Conservation (phyloP, 805 yeast species). For the Wickerhamiella spandovensis region DNA sequence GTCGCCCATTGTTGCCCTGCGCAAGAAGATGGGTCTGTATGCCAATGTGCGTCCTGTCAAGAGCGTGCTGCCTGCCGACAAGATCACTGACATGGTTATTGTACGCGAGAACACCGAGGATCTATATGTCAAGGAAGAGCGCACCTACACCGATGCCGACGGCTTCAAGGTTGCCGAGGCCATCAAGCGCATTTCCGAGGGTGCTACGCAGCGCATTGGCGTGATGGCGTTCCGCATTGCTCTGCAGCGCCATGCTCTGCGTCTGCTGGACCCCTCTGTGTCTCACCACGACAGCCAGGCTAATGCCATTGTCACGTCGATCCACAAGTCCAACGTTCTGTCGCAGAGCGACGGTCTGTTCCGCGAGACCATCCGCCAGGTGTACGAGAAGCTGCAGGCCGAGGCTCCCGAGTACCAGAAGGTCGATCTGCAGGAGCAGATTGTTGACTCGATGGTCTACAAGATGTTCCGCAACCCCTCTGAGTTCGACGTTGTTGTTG, state of each 20-base stretch:
- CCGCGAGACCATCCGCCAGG: constrained; percentile 68
- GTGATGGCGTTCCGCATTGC: constrained; percentile 89
- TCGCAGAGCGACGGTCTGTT: constrained; percentile 89
- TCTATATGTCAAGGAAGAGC: constrained; percentile 89
- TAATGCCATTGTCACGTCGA: constrained; percentile 72
- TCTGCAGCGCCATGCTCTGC: constrained; percentile 69
- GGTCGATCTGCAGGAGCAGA: constrained; percentile 78
- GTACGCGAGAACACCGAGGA: constrained; percentile 99
- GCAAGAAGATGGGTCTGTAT: constrained; percentile 86
- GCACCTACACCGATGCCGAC: constrained; percentile 53
- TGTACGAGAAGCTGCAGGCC: constrained; percentile 30
- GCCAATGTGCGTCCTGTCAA: constrained; percentile 98
- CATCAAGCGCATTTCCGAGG: constrained; percentile 86
- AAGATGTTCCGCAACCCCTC: constrained; percentile 98
- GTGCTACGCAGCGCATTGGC: constrained; percentile 76
- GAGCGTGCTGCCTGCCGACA: constrained; percentile 71
- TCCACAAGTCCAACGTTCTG: constrained; percentile 93
- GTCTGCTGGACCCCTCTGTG: constrained; percentile 34
- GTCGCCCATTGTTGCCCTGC: constrained; percentile 95
- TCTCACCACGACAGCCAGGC: constrained; percentile 29
- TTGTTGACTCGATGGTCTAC: constrained; percentile 98
- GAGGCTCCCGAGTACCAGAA: constrained; percentile 37
- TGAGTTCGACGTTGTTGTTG: constrained; percentile 93
- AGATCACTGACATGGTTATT: constrained; percentile 93
- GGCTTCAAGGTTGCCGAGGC: constrained; percentile 83